Base-by-base conservation (phyloP, 306 rosid genomes). In the Vigna angularis region DNA sequence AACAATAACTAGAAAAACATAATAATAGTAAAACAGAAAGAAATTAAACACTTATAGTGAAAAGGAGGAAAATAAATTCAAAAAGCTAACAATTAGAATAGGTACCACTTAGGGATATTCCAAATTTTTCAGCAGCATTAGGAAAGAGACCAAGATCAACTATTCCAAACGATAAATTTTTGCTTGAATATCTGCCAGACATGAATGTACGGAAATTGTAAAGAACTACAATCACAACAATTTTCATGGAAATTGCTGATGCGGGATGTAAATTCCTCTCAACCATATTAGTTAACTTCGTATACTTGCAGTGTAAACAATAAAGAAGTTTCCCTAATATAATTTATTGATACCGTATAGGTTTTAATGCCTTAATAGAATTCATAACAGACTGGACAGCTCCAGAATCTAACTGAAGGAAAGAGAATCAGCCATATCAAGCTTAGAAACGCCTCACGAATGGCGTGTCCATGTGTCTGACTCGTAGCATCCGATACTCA, bases 121-220 rank as follows among this genome's bases (percentile, higher is more conserved):
- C 98, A 79, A 92, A 89, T 26, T 85, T 86, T 68, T 79, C 92
- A 7, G 97, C 97, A 67, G 93, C 96, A 74, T 91, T 95, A 73
- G 98, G 98, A 86, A 95, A 95, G 82, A 95, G 88, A 36, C 98
- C 98, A 66, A 95, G 92, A 78, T 92, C 93, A 87, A 95, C 89
- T 75, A 88, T 87, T 82, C 93, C 98, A 84, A 92, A 92, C 53
- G 98, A 90, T 30, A 95, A 86, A 68, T 69, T 88, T 88, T 87
- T 95, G 91, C 76, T 92, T 22, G 98, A 92, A 81, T 95, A 95
- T 82, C 98, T 95, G 91, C 81, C 36, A 75, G 64, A 78, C 69
- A 87, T 28, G 56, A 81, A 61, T 50, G 83, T 47, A 45, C 48
- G 51, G 45, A 10, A 52, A 80, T 42, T 15, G 78, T 77, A 49